These are phyloP conservation scores for Mycena venus DNA, from an alignment of 768 basidiomycete species.

Conservation along the genomic window DNA sequence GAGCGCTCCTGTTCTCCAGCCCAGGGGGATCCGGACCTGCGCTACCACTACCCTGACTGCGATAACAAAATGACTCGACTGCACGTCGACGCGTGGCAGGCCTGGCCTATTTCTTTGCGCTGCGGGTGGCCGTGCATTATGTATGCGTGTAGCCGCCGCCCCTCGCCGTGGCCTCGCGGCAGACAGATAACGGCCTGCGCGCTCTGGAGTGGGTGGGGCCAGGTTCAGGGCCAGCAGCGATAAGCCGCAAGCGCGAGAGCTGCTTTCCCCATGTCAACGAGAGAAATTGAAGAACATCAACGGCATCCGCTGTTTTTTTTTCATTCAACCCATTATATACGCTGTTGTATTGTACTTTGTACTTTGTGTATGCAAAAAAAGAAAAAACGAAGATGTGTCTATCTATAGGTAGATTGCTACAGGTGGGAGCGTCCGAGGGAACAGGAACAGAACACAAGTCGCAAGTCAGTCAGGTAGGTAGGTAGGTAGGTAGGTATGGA, in stretches of 20 bases:
- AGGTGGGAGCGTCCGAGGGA: slow-evolving; percentile 29
- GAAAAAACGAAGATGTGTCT: slow-evolving; percentile 18
- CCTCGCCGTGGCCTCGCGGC: slow-evolving; percentile 18
- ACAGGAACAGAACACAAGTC: background rate
- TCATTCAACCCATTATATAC: slow-evolving; percentile 16
- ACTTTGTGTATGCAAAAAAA: slow-evolving; percentile 18
- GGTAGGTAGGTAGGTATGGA: background rate
- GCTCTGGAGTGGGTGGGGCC: background rate
- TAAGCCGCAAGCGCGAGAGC: too few species aligned
- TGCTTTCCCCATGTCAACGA: too few species aligned
- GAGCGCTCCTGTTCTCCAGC: background rate
- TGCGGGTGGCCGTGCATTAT: background rate
- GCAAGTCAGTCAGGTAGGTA: background rate
- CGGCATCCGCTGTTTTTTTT: background rate
- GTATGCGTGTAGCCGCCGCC: too few species aligned
- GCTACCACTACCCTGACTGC: background rate
- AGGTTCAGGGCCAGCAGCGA: background rate
- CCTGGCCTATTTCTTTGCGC: slow-evolving; percentile 24
- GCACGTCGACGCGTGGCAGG: background rate
- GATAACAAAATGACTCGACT: slow-evolving; percentile 13
- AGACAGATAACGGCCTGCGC: slow-evolving; percentile 17
- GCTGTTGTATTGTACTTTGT: slow-evolving; percentile 28
- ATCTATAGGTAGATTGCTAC: slow-evolving; percentile 32
- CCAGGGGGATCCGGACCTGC: background rate
- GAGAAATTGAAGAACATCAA: background rate